A percentile compares a stretch with the other conserved stretches of the same genome.
phyloP scores from a whole-genome alignment of 2,329 filamentous ascomycete genomes.

The Pseudogymnoascus sp. region DNA sequence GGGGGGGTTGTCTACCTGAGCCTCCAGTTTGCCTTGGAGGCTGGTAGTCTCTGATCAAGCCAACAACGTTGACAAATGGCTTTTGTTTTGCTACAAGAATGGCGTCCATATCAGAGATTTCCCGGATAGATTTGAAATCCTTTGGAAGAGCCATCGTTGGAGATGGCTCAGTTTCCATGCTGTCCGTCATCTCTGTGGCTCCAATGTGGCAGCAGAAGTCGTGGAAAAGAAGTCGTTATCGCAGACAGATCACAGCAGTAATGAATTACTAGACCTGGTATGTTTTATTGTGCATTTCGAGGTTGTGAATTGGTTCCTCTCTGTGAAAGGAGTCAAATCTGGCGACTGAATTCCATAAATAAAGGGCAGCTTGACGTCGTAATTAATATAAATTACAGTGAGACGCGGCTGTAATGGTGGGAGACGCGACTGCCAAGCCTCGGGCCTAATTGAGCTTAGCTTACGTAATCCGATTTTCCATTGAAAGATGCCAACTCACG shows the following conservation, averaged over 20 bases:
- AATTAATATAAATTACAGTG: background rate
- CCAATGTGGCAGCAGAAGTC: background rate
- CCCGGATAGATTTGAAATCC: constrained; percentile 36
- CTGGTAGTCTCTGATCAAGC: constrained; percentile 60
- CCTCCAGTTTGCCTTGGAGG: constrained; percentile 43
- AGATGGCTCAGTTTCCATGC: background rate
- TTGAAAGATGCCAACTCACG: constrained; percentile 2
- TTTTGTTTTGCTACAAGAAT: constrained; percentile 24
- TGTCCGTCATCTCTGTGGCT: background rate
- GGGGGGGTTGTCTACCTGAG: constrained; percentile 37
- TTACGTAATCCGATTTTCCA: background rate
- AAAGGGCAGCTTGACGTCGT: background rate
- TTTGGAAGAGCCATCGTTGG: background rate
- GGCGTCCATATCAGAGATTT: constrained; percentile 38
- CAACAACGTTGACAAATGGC: constrained; percentile 51
- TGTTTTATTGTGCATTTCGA: background rate
- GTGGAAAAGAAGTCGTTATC: background rate
- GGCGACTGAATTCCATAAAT: background rate
- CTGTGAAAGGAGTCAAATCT: background rate
- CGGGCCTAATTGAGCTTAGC: background rate
- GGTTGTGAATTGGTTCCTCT: background rate
- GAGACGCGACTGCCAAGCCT: constrained; percentile 6
- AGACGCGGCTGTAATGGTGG: background rate
- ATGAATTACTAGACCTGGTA: background rate
- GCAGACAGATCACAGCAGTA: background rate